Base-by-base conservation (phyloP, 1,284 basidiomycete genomes). In the Malassezia caprae region DNA sequence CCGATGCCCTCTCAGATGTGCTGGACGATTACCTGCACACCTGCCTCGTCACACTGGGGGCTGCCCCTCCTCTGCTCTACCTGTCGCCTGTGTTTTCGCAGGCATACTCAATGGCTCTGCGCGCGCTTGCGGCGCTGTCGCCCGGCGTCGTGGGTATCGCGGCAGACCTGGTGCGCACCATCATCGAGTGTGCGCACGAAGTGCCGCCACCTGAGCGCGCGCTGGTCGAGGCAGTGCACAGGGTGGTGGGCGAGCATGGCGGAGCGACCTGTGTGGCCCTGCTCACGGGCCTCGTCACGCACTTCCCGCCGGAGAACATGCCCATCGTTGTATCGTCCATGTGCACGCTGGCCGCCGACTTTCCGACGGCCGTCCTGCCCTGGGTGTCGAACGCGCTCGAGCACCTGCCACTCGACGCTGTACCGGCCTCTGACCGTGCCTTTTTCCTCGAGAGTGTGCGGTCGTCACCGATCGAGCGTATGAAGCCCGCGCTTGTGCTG, bases 1-100 rank as follows among this genome's bases (percentile, higher is more conserved):
- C 45, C 37, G 39, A 48, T 32, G 37, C 48, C 34, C 35, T 48
- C 35, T 37, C 42, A 12, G 55, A 57, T 26, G 94, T 96, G 31
- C 78, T 99, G 67, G 94, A 98, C 74, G 94, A 99, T 75, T 98
- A 93, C 67, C 76, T 90, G 50, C 88, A 90, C 65, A 81, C 90
- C 73, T 78, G 90, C 31, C 75, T 85, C 54, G 83, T 85, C 59
- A 79, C 90, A 68, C 75, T 85, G 40, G 80, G 84, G 48, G 78
- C 80, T 60, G 78, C 82, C 1, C 88, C 91, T 1, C 82, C 86
- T 55, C 78, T 88, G 34, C 82, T 90, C 61, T 51, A 68, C 56
- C 55, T 94, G 69, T 65, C 68, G 19, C 67, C 69, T 0, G 52
- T 66, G 31, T 64, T 71, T 51, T 81, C 85, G 6, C 63, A 65